Conservation (phyloP, 164 flowering plant genomes). For the Akebia trifoliata region DNA sequence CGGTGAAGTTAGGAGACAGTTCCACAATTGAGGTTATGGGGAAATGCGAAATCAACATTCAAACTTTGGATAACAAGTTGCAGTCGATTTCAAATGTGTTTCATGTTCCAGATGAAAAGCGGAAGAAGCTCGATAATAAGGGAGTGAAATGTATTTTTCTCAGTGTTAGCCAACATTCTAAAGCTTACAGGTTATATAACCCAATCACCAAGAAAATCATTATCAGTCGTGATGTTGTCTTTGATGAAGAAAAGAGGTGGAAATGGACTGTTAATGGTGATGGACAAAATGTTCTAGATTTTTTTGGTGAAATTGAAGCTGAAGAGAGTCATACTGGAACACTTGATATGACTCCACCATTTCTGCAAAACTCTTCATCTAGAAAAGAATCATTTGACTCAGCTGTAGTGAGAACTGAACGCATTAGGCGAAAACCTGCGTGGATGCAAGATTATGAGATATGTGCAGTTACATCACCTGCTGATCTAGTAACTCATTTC, state of each 20-base stretch:
- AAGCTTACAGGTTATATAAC: conserved; percentile 17
- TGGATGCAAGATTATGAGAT: neutral
- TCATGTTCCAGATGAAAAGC: conserved; percentile 12
- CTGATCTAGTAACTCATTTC: neutral
- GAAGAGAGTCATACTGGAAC: too few species aligned
- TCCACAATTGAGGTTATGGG: neutral
- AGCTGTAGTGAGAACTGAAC: neutral
- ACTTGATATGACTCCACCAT: too few species aligned
- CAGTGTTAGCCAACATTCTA: conserved; percentile 4
- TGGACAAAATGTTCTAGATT: neutral
- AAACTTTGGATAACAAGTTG: neutral
- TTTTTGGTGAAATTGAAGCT: too few species aligned
- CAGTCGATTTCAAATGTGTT: conserved; percentile 5
- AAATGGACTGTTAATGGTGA: neutral
- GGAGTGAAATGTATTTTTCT: too few species aligned
- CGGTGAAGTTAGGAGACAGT: neutral
- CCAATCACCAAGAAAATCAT: conserved; percentile 7
- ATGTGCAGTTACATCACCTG: neutral
- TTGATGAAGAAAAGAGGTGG: conserved; percentile 5
- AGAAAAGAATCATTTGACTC: neutral
- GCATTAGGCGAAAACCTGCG: neutral
- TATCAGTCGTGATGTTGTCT: conserved; percentile 7
- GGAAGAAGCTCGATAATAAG: conserved; percentile 14
- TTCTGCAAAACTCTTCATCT: too few species aligned
- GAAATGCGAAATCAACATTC: neutral